Percentiles rank a stretch among this genome's conserved stretches.
Evolutionary conservation across 768 basidiomycete species (phyloP).

Genomic region (Auricularia heimuer): DNA sequence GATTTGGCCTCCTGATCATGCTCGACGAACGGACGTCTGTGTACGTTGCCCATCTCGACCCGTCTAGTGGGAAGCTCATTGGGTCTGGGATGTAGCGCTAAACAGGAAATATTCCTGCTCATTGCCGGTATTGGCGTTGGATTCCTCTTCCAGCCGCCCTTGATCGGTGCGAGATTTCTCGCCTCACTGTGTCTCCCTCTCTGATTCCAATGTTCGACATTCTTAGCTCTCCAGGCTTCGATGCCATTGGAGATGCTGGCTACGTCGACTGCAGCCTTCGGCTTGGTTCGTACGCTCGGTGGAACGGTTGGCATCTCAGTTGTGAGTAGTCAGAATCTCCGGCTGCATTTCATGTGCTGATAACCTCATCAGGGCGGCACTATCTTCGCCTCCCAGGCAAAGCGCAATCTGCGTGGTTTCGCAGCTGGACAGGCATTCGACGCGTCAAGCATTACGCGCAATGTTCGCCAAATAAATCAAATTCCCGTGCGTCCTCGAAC

Average conservation of each 20-base stretch:
- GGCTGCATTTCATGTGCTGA: too few species aligned
- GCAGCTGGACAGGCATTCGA: slow-evolving; percentile 24
- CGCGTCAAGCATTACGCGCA: slow-evolving; percentile 32
- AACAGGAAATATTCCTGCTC: slow-evolving; percentile 54
- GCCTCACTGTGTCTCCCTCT: neutral
- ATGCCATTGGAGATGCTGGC: slow-evolving; percentile 88
- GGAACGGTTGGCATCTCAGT: slow-evolving; percentile 67
- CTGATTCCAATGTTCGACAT: neutral
- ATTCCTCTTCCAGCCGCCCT: slow-evolving; percentile 42
- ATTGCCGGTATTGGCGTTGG: slow-evolving; percentile 60
- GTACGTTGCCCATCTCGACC: slow-evolving; percentile 20
- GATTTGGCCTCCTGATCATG: slow-evolving; percentile 64
- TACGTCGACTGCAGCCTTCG: slow-evolving; percentile 61
- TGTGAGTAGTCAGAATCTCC: neutral
- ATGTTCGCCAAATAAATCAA: slow-evolving; percentile 33
- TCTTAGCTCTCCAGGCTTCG: slow-evolving; percentile 53
- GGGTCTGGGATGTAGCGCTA: slow-evolving; percentile 32
- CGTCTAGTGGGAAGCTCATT: slow-evolving; percentile 4
- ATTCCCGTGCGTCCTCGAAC: slow-evolving; percentile 32
- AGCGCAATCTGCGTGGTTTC: slow-evolving; percentile 25
- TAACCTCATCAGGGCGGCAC: slow-evolving; percentile 39
- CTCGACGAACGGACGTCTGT: slow-evolving; percentile 46
- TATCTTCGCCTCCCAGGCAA: slow-evolving; percentile 50
- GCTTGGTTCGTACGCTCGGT: slow-evolving; percentile 62
- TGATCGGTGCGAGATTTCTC: neutral